A percentile compares a stretch with the other conserved stretches of the same genome.
phyloP scores from a whole-genome alignment of 352 stramenopile species.

The Aphanomyces astaci region DNA sequence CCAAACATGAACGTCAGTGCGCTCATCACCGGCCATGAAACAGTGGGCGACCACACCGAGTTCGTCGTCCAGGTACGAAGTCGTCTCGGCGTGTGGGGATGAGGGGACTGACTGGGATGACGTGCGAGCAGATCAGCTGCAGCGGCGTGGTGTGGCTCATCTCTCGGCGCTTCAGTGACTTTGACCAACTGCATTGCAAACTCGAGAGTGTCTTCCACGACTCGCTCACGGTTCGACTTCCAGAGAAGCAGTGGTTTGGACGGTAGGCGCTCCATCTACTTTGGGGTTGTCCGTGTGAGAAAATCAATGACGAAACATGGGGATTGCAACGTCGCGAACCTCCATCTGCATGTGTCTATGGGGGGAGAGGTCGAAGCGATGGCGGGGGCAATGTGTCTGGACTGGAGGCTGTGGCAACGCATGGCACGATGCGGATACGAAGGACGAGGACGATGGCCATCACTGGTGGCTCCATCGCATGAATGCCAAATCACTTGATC shows the following conservation, averaged over 20 bases:
- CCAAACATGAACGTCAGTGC: conserved; percentile 54
- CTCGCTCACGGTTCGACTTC: conserved; percentile 56
- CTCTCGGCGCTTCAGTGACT: conserved; percentile 78
- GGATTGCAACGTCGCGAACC: neutral
- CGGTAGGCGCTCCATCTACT: conserved; percentile 37
- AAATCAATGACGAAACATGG: conserved; percentile 9
- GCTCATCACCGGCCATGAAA: conserved; percentile 75
- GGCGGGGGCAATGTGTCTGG: neutral
- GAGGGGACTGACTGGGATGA: too few species aligned
- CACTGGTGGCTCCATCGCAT: conserved; percentile 15
- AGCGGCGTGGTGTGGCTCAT: conserved; percentile 78
- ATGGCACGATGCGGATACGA: neutral
- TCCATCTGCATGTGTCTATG: neutral
- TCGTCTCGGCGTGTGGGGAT: too few species aligned
- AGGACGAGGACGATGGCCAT: conserved; percentile 5
- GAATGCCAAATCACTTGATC: conserved; percentile 87
- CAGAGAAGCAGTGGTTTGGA: conserved; percentile 84
- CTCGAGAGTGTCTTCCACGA: conserved; percentile 64
- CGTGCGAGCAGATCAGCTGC: conserved; percentile 76
- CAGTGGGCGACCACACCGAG: conserved; percentile 78
- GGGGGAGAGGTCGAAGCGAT: neutral
- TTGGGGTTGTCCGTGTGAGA: too few species aligned
- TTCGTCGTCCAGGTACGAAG: conserved; percentile 67
- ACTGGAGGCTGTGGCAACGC: neutral
- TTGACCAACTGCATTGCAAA: conserved; percentile 75